phyloP scores from a whole-genome alignment of 495 filamentous ascomycete genomes.

The Xylaria intraflava region DNA sequence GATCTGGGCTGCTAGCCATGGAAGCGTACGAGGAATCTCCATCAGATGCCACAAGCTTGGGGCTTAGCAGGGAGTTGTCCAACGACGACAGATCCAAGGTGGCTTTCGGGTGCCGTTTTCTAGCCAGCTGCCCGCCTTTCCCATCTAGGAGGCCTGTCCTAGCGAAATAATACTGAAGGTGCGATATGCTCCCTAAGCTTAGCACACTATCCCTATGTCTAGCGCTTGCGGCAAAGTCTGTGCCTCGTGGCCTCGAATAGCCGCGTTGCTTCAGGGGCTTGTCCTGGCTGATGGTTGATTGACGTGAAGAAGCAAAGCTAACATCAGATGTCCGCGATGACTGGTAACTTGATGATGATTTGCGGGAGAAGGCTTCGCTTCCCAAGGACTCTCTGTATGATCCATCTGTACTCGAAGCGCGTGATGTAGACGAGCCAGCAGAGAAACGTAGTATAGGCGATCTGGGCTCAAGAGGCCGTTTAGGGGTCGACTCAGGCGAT shows the following conservation, averaged over 20 bases:
- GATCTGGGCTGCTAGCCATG: slow-evolving; percentile 50
- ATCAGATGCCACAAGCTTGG: slow-evolving; percentile 35
- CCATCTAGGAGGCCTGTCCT: slow-evolving; percentile 89
- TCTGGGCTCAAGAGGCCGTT: slow-evolving; percentile 54
- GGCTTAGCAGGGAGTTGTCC: slow-evolving; percentile 32
- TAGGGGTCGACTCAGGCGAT: slow-evolving; percentile 60
- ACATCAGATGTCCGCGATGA: slow-evolving; percentile 29
- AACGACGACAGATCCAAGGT: slow-evolving; percentile 45
- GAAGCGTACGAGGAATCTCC: slow-evolving; percentile 50
- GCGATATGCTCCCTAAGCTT: slow-evolving; percentile 91
- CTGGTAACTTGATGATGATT: slow-evolving; percentile 41
- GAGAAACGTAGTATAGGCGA: slow-evolving; percentile 70
- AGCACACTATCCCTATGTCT: slow-evolving; percentile 86
- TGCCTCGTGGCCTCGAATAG: slow-evolving; percentile 86
- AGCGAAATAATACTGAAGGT: slow-evolving; percentile 97
- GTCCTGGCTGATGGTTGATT: slow-evolving; percentile 39
- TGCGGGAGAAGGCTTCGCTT: slow-evolving; percentile 48
- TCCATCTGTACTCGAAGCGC: slow-evolving; percentile 47
- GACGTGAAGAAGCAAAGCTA: slow-evolving; percentile 37
- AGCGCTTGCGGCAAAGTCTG: slow-evolving; percentile 85
- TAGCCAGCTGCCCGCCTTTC: slow-evolving; percentile 78
- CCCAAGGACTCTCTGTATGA: slow-evolving; percentile 49
- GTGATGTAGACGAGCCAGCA: slow-evolving; percentile 62
- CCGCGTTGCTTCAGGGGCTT: slow-evolving; percentile 59
- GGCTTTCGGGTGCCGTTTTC: slow-evolving; percentile 55